Percentiles rank a stretch among this genome's conserved stretches.
These are phyloP conservation scores for Venustampulla echinocandica DNA, from an alignment of 495 filamentous ascomycete genomes.

Conservation along the genomic window DNA sequence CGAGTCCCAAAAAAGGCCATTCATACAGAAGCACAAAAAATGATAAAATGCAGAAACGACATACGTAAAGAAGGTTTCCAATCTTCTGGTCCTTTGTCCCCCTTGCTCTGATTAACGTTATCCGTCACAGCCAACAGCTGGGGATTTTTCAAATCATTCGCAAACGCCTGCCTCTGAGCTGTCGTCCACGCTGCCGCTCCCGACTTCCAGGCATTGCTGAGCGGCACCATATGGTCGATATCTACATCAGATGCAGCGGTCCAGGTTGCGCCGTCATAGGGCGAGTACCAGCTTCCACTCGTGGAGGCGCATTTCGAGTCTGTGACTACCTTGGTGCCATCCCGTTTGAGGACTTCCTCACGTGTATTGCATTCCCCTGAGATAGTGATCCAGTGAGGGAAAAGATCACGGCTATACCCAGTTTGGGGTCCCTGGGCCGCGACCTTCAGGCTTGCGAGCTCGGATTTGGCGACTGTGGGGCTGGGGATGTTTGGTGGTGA, in stretches of 20 bases:
- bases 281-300: constrained; percentile 53
- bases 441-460: constrained; percentile 47
- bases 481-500: constrained; percentile 52
- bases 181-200: constrained; percentile 53
- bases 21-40: too few relatives aligned
- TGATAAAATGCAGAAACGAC: too few relatives aligned
- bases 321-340: constrained; percentile 48
- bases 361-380: constrained; percentile 52
- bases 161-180: constrained; percentile 50
- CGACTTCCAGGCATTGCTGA: constrained; percentile 53
- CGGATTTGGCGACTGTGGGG: constrained; percentile 38
- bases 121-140: constrained; percentile 69
- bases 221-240: constrained; percentile 69
- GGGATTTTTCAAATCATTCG: constrained; percentile 62
- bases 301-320: constrained; percentile 45
- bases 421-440: constrained; percentile 41
- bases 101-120: constrained; percentile 61
- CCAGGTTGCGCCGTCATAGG: constrained; percentile 65
- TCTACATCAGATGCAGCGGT: constrained; percentile 56
- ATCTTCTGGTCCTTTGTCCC: constrained; percentile 57
- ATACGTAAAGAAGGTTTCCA: constrained; percentile 81
- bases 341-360: constrained; percentile 60
- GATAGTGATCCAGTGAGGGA: constrained; percentile 61
- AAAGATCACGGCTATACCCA: constrained; percentile 52
- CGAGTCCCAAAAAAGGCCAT: too few relatives aligned